A percentile compares a stretch with the other conserved stretches of the same genome.
These are phyloP conservation scores for Lactarius tabidus DNA, from an alignment of 768 basidiomycete species.

Conservation along the genomic window DNA sequence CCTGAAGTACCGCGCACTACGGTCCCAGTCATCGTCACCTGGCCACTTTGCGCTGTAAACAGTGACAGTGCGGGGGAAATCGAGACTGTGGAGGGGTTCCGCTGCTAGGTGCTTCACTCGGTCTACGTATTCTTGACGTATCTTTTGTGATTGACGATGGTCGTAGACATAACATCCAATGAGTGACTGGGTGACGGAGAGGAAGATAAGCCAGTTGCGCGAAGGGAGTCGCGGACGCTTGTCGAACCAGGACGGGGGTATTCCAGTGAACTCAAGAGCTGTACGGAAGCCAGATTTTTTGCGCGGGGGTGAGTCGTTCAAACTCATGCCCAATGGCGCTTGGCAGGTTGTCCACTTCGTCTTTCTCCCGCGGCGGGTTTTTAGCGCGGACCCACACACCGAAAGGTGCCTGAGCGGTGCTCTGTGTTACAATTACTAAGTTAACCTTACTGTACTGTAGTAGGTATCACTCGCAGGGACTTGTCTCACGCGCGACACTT, in stretches of 20 bases:
- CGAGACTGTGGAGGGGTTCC: constrained; percentile 58
- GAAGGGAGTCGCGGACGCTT: constrained; percentile 85
- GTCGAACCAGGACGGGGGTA: constrained; percentile 71
- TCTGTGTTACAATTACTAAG: no score
- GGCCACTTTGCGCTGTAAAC: constrained; percentile 92
- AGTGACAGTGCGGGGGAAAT: constrained; percentile 69
- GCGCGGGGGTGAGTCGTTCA: constrained; percentile 9
- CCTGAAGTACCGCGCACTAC: constrained; percentile 83
- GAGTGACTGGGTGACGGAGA: constrained; percentile 66
- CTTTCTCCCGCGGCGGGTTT: not conserved
- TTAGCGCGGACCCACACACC: not conserved
- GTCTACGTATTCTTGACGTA: constrained; percentile 74
- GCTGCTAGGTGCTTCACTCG: constrained; percentile 77
- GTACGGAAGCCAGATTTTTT: constrained; percentile 52
- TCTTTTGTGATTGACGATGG: constrained; percentile 70
- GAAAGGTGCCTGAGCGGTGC: not conserved
- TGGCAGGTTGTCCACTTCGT: not conserved
- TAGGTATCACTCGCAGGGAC: no score
- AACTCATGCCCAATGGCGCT: not conserved
- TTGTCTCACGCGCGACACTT: no score
- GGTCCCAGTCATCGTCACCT: constrained; percentile 88
- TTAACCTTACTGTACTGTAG: no score
- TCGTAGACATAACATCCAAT: constrained; percentile 82
- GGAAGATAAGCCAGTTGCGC: constrained; percentile 92
- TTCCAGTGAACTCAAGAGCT: constrained; percentile 62